Percentiles rank a stretch among this genome's conserved stretches.
Evolutionary conservation across 2,329 filamentous ascomycete species (phyloP).

Genomic region (Dactylellina haptotyla): DNA sequence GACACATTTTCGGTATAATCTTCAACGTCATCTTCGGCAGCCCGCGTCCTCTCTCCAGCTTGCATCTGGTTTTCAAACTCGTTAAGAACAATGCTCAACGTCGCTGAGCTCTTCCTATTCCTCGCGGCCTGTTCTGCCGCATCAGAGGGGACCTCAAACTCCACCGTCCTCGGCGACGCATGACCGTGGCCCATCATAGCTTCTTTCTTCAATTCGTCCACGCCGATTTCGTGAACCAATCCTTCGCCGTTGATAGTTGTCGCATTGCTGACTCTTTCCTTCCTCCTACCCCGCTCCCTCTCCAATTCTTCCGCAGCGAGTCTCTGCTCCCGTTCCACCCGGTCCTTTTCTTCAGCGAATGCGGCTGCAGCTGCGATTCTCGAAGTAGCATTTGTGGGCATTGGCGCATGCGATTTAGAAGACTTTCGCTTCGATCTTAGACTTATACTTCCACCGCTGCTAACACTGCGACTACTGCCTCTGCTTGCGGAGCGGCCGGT

Average conservation of each 20-base stretch:
- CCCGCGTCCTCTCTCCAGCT: constrained; percentile 20
- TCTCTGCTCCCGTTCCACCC: constrained; percentile 20
- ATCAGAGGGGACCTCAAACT: constrained; percentile 25
- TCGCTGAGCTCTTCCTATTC: constrained; percentile 50
- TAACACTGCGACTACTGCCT: constrained; percentile 42
- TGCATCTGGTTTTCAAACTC: constrained; percentile 44
- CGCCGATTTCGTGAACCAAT: constrained; percentile 33
- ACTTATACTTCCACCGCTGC: constrained; percentile 37
- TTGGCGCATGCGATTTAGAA: constrained; percentile 30
- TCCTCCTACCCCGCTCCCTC: constrained; percentile 39
- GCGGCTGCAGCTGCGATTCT: constrained; percentile 45
- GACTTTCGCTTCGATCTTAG: constrained; percentile 22
- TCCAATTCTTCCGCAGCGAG: constrained; percentile 15
- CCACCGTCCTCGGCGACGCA: constrained; percentile 13
- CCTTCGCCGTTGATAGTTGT: constrained; percentile 48
- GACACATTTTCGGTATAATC: constrained; percentile 50
- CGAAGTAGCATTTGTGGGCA: constrained; percentile 44
- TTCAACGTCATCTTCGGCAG: constrained; percentile 25
- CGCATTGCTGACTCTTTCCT: constrained; percentile 51
- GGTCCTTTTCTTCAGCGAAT: constrained; percentile 47
- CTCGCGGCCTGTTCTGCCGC: constrained; percentile 26
- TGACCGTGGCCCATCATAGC: background rate
- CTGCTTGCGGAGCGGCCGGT: constrained; percentile 29
- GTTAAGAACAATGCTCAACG: constrained; percentile 51
- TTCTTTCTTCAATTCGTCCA: constrained; percentile 43